A percentile compares a stretch with the other conserved stretches of the same genome.
These are phyloP conservation scores for Trichoderma sp. DNA, from an alignment of 2,329 filamentous ascomycete genomes.

Conservation along the genomic window DNA sequence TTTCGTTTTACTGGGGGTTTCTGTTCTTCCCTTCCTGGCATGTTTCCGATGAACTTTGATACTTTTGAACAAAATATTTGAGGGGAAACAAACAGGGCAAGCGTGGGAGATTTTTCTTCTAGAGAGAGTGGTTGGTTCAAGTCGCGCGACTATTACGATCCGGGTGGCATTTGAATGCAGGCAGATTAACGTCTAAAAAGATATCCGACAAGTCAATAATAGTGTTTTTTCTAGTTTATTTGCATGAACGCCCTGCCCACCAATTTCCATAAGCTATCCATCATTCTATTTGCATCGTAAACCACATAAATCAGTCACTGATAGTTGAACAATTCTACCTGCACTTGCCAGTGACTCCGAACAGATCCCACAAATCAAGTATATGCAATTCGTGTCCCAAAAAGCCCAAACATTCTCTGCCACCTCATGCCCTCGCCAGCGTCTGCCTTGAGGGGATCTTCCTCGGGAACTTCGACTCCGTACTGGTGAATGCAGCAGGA, in stretches of 20 bases:
- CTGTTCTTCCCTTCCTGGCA: neutral
- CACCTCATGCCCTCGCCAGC: slow-evolving; percentile 51
- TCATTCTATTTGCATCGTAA: neutral
- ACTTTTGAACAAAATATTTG: neutral
- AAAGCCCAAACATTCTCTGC: slow-evolving; percentile 63
- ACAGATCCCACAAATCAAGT: neutral
- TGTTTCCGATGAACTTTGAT: neutral
- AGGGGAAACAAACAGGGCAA: neutral
- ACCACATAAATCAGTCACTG: neutral
- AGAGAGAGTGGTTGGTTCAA: neutral
- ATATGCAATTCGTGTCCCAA: slow-evolving; percentile 57
- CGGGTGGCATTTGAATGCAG: neutral
- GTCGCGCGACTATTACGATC: neutral
- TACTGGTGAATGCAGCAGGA: slow-evolving; percentile 71
- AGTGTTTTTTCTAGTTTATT: neutral
- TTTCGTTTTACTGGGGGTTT: neutral
- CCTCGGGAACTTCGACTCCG: slow-evolving; percentile 51
- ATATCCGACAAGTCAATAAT: slow-evolving; percentile 1
- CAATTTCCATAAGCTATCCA: neutral
- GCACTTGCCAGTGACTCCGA: neutral
- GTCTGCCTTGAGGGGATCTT: slow-evolving; percentile 43
- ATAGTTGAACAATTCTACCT: neutral
- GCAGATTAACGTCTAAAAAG: neutral
- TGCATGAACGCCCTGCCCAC: neutral
- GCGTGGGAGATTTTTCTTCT: neutral